These are phyloP conservation scores for Camelina laxa DNA, from an alignment of 345 rosid genomes.

Conservation along the genomic window DNA sequence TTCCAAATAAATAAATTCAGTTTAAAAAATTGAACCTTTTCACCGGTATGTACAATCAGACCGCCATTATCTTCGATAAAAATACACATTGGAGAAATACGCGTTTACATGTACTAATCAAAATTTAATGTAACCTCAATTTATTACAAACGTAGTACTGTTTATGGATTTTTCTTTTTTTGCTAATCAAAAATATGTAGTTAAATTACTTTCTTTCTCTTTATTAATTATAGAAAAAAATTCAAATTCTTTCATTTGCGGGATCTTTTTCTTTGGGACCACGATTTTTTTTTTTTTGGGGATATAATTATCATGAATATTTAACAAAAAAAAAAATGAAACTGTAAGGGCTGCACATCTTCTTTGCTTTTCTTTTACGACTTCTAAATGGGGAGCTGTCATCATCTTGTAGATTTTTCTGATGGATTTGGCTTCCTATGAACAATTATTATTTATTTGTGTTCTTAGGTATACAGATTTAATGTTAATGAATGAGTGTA, in stretches of 20 bases:
- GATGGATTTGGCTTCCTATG: conserved; percentile 35
- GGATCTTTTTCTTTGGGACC: conserved; percentile 29
- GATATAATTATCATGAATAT: conserved; percentile 6
- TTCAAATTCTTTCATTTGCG: background rate
- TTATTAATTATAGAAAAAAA: background rate
- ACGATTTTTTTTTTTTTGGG: background rate
- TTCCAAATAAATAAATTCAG: conserved; percentile 13
- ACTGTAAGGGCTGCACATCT: conserved; percentile 53
- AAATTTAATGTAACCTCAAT: background rate
- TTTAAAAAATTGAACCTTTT: background rate
- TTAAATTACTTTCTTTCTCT: background rate
- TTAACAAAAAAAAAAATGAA: conserved; percentile 37
- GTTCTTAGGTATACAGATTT: background rate
- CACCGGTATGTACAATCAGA: conserved; percentile 35
- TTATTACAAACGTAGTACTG: background rate
- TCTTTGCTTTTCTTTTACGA: conserved; percentile 89
- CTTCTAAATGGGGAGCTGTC: conserved; percentile 50
- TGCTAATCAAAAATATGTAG: background rate
- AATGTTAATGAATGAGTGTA: background rate
- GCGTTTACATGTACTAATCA: background rate
- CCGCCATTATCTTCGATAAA: conserved; percentile 33
- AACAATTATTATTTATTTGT: conserved; percentile 13
- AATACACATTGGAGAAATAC: background rate
- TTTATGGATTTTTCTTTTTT: background rate
- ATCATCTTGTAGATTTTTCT: conserved; percentile 42